Conservation (phyloP, 2,329 filamentous ascomycete species). For the Escovopsis weberi region DNA sequence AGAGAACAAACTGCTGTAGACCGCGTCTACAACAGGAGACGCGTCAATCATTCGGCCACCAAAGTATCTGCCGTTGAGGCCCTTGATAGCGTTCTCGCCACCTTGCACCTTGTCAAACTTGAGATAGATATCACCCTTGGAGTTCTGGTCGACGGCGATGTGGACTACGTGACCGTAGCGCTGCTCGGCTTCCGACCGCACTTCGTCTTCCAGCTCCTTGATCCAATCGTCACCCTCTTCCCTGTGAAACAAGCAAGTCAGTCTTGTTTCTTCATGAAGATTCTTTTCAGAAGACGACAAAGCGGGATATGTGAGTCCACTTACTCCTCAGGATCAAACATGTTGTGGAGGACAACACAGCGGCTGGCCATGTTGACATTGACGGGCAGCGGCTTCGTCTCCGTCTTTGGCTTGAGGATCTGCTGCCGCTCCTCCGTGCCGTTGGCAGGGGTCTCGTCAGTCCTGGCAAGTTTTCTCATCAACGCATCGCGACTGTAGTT, state of each 20-base stretch:
- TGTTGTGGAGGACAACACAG: conserved; percentile 88
- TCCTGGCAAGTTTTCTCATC: conserved; percentile 96
- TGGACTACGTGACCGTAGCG: conserved; percentile 98
- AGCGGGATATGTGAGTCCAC: conserved; percentile 32
- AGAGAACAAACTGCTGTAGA: conserved; percentile 95
- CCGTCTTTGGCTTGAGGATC: conserved; percentile 63
- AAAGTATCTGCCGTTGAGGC: conserved; percentile 92
- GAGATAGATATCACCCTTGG: conserved; percentile 90
- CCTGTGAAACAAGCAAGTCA: conserved; percentile 33
- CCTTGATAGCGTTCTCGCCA: conserved; percentile 94
- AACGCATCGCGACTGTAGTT: conserved; percentile 97
- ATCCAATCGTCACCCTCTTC: conserved; percentile 80
- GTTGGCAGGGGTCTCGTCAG: conserved; percentile 61
- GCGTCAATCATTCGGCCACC: conserved; percentile 86
- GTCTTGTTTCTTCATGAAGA: conserved; percentile 7
- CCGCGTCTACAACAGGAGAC: conserved; percentile 90
- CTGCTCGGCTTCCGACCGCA: conserved; percentile 79
- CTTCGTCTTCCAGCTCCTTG: conserved; percentile 87
- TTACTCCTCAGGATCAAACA: conserved; percentile 87
- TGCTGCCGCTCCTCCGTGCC: conserved; percentile 51
- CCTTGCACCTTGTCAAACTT: conserved; percentile 95
- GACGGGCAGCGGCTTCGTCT: conserved; percentile 63
- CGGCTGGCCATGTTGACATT: conserved; percentile 86
- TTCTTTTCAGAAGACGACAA: too few relatives aligned
- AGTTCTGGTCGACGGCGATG: conserved; percentile 87